Evolutionary conservation across 495 filamentous ascomycete genomes (phyloP).

Genomic region (Hypoxylon cercidicola): DNA sequence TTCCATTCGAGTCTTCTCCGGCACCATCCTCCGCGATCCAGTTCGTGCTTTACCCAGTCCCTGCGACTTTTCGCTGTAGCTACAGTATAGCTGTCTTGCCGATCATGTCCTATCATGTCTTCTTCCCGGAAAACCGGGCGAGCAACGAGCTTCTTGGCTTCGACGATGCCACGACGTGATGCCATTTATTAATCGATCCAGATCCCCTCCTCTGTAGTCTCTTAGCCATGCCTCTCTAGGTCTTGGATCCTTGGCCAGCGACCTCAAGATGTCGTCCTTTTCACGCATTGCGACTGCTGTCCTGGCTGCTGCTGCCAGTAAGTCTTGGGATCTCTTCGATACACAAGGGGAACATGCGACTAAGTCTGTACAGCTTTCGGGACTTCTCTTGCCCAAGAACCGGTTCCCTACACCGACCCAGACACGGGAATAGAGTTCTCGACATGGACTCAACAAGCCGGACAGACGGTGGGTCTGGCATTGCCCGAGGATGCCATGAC

Average conservation of each 20-base stretch:
- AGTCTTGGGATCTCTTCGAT: constrained; percentile 11
- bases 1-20: constrained; percentile 36
- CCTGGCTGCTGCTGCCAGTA: constrained; percentile 44
- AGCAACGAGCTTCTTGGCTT: constrained; percentile 30
- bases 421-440: constrained; percentile 56
- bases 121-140: constrained; percentile 44
- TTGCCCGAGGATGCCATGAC: constrained; percentile 63
- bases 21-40: constrained; percentile 42
- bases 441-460: constrained; percentile 48
- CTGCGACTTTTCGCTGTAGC: constrained; percentile 16
- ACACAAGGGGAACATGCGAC: constrained; percentile 2
- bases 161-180: constrained; percentile 24
- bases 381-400: constrained; percentile 41
- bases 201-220: constrained; percentile 23
- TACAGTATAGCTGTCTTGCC: constrained; percentile 25
- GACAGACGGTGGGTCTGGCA: constrained; percentile 64
- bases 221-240: constrained; percentile 32
- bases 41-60: constrained; percentile 41
- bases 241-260: constrained; percentile 43
- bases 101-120: constrained; percentile 42
- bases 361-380: constrained; percentile 36
- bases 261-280: constrained; percentile 46
- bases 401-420: constrained; percentile 52
- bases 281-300: constrained; percentile 46
- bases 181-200: constrained; percentile 42